A percentile compares a stretch with the other conserved stretches of the same genome.
phyloP scores from a whole-genome alignment of 2,329 filamentous ascomycete species.

The Aureobasidium sp. region DNA sequence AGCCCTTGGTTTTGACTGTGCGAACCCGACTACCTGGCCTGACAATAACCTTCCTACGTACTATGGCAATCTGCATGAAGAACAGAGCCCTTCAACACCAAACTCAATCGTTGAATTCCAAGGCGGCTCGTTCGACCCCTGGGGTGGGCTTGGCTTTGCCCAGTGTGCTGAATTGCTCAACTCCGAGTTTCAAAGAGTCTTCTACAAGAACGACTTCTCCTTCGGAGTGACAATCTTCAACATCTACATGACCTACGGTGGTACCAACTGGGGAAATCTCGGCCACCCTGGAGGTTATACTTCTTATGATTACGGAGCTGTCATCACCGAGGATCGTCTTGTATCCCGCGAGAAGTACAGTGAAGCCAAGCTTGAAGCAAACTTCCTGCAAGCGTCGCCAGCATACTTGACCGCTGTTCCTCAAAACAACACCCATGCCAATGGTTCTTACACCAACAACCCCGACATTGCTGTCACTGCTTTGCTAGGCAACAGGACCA shows the following conservation, averaged over 20 bases:
- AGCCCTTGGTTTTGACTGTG: slow-evolving; percentile 43
- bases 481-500: slow-evolving; percentile 47
- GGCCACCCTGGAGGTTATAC: slow-evolving; percentile 51
- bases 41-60: slow-evolving; percentile 48
- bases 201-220: slow-evolving; percentile 57
- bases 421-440: slow-evolving; percentile 39
- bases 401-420: slow-evolving; percentile 58
- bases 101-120: slow-evolving; percentile 55
- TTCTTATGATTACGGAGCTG: slow-evolving; percentile 58
- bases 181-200: slow-evolving; percentile 64
- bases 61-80: slow-evolving; percentile 48
- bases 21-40: slow-evolving; percentile 57
- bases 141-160: slow-evolving; percentile 64
- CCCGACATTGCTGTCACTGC: slow-evolving; percentile 54
- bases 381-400: slow-evolving; percentile 67
- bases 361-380: slow-evolving; percentile 68
- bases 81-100: slow-evolving; percentile 58
- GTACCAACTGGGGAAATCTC: slow-evolving; percentile 57
- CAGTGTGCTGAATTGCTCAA: slow-evolving; percentile 60
- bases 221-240: slow-evolving; percentile 62
- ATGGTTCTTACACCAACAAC: slow-evolving; percentile 48
- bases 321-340: slow-evolving; percentile 62
- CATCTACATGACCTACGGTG: slow-evolving; percentile 68
- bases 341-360: slow-evolving; percentile 69
- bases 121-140: slow-evolving; percentile 58